Percentiles rank a stretch among this genome's conserved stretches.
These are phyloP conservation scores for Emydomyces testavorans DNA, from an alignment of 2,329 filamentous ascomycete species.

Conservation along the genomic window DNA sequence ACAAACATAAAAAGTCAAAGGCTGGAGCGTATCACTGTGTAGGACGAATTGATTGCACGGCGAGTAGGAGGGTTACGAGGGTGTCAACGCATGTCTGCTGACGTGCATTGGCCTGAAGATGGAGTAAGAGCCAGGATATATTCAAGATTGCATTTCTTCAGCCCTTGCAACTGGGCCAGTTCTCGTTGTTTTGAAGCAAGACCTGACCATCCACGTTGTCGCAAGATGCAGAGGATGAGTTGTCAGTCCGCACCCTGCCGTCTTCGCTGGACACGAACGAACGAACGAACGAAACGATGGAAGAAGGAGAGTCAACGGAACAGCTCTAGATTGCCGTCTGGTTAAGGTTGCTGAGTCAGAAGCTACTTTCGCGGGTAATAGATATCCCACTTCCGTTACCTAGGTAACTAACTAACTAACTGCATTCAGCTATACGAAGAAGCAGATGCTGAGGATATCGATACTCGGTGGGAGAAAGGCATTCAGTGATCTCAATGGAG, in stretches of 20 bases:
- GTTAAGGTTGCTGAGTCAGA: too few relatives aligned
- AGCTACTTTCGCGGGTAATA: too few relatives aligned
- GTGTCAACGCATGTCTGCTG: conserved; percentile 8
- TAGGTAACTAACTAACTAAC: too few relatives aligned
- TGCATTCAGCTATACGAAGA: too few relatives aligned
- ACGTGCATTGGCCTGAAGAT: conserved; percentile 13
- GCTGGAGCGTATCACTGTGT: conserved; percentile 15
- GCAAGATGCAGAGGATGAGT: conserved; percentile 18
- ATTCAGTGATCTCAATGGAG: neutral
- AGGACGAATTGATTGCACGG: conserved; percentile 12
- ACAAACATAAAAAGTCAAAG: conserved; percentile 9
- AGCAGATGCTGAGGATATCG: too few relatives aligned
- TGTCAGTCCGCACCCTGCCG: conserved; percentile 13
- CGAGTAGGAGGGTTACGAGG: conserved; percentile 12
- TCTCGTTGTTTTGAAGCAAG: neutral
- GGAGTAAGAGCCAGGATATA: conserved; percentile 13
- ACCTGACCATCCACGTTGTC: conserved; percentile 12
- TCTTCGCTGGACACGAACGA: neutral
- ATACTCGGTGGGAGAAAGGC: neutral
- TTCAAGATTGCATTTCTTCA: conserved; percentile 12
- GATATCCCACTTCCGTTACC: too few relatives aligned
- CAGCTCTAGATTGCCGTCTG: too few relatives aligned
- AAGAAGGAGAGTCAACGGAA: too few relatives aligned
- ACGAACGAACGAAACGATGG: too few relatives aligned
- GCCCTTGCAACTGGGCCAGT: conserved; percentile 8